phyloP scores from a whole-genome alignment of 768 basidiomycete genomes.

The Dioszegia crocea region DNA sequence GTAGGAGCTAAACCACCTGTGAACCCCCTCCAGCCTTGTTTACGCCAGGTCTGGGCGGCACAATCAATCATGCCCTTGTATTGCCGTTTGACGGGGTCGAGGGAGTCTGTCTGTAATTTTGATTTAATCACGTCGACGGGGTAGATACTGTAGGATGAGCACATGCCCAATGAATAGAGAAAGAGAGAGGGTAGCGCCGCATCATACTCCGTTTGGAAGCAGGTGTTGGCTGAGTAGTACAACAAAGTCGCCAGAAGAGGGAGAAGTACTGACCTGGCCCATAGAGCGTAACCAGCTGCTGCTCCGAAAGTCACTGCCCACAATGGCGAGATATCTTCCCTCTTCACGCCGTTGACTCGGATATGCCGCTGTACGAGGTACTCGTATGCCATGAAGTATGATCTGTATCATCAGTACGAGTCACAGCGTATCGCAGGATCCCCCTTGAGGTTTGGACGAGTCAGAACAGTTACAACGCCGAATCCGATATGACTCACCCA shows the following conservation, averaged over 20 bases:
- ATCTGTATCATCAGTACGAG: conserved; percentile 44
- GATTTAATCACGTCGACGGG: conserved; percentile 96
- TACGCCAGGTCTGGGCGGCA: conserved; percentile 72
- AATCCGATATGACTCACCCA: conserved; percentile 46
- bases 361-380: conserved; percentile 84
- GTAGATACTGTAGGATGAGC: conserved; percentile 63
- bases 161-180: background rate
- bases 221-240: too few relatives aligned
- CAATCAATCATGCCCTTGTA: conserved; percentile 80
- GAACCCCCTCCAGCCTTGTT: conserved; percentile 81
- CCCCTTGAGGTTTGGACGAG: too few relatives aligned
- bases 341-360: conserved; percentile 43
- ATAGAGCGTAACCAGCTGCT: conserved; percentile 77
- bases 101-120: conserved; percentile 81
- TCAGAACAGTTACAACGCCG: too few relatives aligned
- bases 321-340: conserved; percentile 71
- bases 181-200: too few relatives aligned
- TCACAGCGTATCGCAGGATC: too few relatives aligned
- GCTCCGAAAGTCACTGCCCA: conserved; percentile 85
- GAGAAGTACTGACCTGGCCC: conserved; percentile 33
- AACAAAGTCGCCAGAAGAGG: too few relatives aligned
- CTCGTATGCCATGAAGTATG: conserved; percentile 88
- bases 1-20: conserved; percentile 88
- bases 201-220: too few relatives aligned
- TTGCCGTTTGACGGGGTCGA: conserved; percentile 65